Evolutionary conservation across 129 eudicot genomes (phyloP), one percentile per base, ranked within the genome.

Genomic region (Gnaphalium uliginosum): DNA sequence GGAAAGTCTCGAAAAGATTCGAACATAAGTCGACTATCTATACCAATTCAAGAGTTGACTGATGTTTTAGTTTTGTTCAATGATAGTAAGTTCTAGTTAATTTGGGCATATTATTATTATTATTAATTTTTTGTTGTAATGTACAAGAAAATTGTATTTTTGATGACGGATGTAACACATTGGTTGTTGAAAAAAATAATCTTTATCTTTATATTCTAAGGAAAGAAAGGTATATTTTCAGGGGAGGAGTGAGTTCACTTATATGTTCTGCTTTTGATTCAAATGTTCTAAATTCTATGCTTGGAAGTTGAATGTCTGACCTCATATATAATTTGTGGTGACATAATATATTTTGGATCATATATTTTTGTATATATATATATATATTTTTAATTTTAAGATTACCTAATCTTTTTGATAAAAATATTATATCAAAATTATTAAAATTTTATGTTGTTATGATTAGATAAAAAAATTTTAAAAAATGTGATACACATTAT

Each of bases 1-100:
- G 0, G 96, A 95, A 54, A 89, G 85, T 80, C 93, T 95, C 1
- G 99, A 95, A 19, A 85, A 80, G 79, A 72, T 95, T 54, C 77
- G 96, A 77, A 32, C 85, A 53, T 90, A 73, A 85, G 64, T 68
- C 66, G 29, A 60, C 14, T 29, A 11, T 23, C 53, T 9, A 66
- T 19, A n/a, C 33, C 18, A 50, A 3, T n/a, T 17, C 8, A 51
- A 53, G 50, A 51, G 50, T 54, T 41, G 68, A 73, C 22, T 68
- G 41, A 29, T 58, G 66, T 53, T 37, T 39, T 1, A 39, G 13
- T 73, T 65, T 80, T 80, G 57, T 19, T 8, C 33, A 30, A 23
- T 66, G 66, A 76, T 76, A 21, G 65, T 18, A 76, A 66, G 72
- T 78, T 71, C n/a, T 64, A 56, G 35, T 73, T 73, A 37, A 72